A percentile compares a stretch with the other conserved stretches of the same genome.
Conservation (phyloP, 2,329 filamentous ascomycete species). For the Aspergillus sojae region DNA sequence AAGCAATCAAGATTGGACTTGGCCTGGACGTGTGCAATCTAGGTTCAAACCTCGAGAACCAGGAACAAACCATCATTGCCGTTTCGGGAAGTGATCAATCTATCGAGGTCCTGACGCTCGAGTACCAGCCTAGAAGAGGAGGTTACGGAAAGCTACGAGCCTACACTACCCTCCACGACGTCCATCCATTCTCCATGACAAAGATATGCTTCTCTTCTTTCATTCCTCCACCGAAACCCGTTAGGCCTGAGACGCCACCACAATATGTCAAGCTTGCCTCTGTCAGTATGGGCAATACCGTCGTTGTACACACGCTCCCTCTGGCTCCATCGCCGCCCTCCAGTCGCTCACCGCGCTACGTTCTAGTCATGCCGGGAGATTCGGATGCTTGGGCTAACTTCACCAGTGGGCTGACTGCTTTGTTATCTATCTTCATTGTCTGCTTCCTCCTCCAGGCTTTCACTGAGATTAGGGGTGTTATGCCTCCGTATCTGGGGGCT, state of each 20-base stretch:
- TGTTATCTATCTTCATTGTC: slow-evolving; percentile 64
- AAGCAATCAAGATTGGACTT: slow-evolving; percentile 71
- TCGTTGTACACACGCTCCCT: slow-evolving; percentile 78
- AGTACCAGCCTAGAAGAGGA: slow-evolving; percentile 56
- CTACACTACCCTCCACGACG: slow-evolving; percentile 57
- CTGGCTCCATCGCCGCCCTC: slow-evolving; percentile 53
- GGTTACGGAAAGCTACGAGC: slow-evolving; percentile 51
- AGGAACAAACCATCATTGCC: slow-evolving; percentile 78
- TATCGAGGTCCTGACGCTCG: slow-evolving; percentile 75
- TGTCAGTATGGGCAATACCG: slow-evolving; percentile 76
- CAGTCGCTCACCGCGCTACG: slow-evolving; percentile 65
- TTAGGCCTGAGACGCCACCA: slow-evolving; percentile 50
- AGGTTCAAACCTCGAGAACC: slow-evolving; percentile 58
- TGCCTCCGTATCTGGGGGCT: slow-evolving; percentile 60
- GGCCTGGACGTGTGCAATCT: slow-evolving; percentile 77
- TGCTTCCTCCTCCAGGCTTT: slow-evolving; percentile 64
- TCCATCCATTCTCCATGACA: slow-evolving; percentile 63
- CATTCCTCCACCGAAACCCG: slow-evolving; percentile 52
- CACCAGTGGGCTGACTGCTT: slow-evolving; percentile 58
- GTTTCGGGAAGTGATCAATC: slow-evolving; percentile 79
- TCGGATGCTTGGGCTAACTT: slow-evolving; percentile 57
- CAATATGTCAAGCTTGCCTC: slow-evolving; percentile 77
- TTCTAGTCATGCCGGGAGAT: slow-evolving; percentile 64
- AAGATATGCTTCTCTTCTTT: slow-evolving; percentile 57
- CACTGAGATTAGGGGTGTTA: slow-evolving; percentile 63